phyloP scores from a whole-genome alignment of 78 protist species.

The Paulinella micropora region DNA sequence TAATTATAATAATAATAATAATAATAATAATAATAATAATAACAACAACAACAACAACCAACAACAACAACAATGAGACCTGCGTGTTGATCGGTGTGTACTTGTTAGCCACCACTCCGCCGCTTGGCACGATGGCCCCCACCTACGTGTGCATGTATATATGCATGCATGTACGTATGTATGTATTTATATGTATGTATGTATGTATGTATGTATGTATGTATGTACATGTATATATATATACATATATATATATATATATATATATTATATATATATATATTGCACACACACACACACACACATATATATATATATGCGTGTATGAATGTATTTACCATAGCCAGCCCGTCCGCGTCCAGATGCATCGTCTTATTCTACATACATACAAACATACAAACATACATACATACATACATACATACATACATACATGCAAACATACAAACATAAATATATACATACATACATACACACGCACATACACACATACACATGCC shows the following conservation, averaged over 20 bases:
- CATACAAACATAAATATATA: not conserved
- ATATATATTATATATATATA: not conserved
- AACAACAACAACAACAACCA: too few relatives aligned
- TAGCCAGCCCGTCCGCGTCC: not conserved
- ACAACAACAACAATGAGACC: too few relatives aligned
- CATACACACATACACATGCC: not conserved
- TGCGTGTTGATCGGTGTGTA: slow-evolving; percentile 32
- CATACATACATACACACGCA: not conserved
- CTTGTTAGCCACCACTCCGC: slow-evolving; percentile 56
- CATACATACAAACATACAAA: not conserved
- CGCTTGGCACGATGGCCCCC: too few relatives aligned
- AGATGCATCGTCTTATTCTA: not conserved
- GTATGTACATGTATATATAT: not conserved
- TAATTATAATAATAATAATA: too few relatives aligned
- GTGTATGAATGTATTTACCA: not conserved
- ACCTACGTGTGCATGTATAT: too few relatives aligned
- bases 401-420: not conserved
- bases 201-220: not conserved
- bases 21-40: too few relatives aligned
- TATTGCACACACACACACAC: not conserved
- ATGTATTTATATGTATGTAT: slow-evolving; percentile 26
- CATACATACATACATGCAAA: not conserved
- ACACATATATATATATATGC: not conserved
- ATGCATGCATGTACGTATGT: slow-evolving; percentile 22
- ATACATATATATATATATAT: not conserved